A percentile compares a stretch with the other conserved stretches of the same genome.
phyloP scores from a whole-genome alignment of 768 basidiomycete genomes.

The Russula olivacea region DNA sequence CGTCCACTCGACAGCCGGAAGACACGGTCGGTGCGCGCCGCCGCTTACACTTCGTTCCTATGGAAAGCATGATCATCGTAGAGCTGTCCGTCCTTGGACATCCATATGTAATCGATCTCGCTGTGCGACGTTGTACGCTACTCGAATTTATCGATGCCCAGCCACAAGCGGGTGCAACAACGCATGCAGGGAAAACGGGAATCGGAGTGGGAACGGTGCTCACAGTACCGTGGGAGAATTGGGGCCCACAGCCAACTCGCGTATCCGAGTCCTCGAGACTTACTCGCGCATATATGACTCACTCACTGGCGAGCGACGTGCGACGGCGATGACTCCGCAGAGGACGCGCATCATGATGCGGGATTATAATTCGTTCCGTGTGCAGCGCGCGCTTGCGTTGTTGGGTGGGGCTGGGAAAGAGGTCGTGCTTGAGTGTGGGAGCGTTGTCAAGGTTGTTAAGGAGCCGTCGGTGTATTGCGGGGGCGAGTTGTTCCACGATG shows the following conservation, averaged over 20 bases:
- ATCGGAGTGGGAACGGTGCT: no score
- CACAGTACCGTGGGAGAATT: conserved; percentile 4
- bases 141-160: not conserved
- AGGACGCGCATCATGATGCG: not conserved
- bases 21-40: not conserved
- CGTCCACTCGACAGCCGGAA: not conserved
- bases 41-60: not conserved
- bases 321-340: not conserved
- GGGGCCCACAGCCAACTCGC: not conserved
- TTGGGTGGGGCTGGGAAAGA: not conserved
- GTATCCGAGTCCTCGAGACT: not conserved
- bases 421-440: not conserved
- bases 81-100: not conserved
- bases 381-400: not conserved
- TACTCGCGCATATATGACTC: conserved; percentile 1
- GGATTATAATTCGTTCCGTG: conserved; percentile 10
- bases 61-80: conserved; percentile 11
- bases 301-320: conserved; percentile 8
- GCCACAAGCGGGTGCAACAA: no score
- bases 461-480: not conserved
- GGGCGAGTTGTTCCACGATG: not conserved
- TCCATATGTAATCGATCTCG: conserved; percentile 6
- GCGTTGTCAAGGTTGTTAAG: not conserved
- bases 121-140: conserved; percentile 6
- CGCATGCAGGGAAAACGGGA: no score